These are phyloP conservation scores for Rehmannia glutinosa DNA, from an alignment of 257 asterid species.

Conservation along the genomic window DNA sequence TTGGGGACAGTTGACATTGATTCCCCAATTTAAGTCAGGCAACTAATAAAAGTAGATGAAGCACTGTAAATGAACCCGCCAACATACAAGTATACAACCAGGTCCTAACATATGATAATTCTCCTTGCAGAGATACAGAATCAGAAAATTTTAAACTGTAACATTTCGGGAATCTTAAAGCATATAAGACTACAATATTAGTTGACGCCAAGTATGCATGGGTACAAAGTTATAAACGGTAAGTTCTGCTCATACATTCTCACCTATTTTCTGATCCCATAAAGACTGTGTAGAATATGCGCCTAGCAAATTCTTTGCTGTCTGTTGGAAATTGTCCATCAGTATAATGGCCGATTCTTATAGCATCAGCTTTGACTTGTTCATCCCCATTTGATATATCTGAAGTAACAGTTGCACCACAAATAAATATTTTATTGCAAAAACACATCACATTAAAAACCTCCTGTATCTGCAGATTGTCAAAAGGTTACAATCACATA, in stretches of 20 bases:
- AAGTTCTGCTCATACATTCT: slow-evolving; percentile 10
- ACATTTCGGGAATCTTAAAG: neutral
- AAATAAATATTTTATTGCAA: slow-evolving; percentile 1
- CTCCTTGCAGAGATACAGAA: no score
- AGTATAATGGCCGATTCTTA: slow-evolving; percentile 74
- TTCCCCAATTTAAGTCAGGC: neutral
- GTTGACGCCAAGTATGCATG: neutral
- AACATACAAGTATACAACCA: no score
- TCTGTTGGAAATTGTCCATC: slow-evolving; percentile 78
- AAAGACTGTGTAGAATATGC: slow-evolving; percentile 85
- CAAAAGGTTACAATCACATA: neutral
- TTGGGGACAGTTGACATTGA: neutral
- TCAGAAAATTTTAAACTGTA: no score
- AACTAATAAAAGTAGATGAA: neutral
- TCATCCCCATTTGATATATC: slow-evolving; percentile 75
- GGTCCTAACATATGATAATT: no score
- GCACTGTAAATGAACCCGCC: no score
- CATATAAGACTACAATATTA: neutral
- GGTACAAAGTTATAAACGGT: neutral
- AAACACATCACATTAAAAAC: neutral
- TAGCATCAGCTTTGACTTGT: slow-evolving; percentile 89
- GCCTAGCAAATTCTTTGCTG: slow-evolving; percentile 87
- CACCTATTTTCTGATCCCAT: slow-evolving; percentile 97
- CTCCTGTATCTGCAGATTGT: neutral
- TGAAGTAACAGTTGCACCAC: slow-evolving; percentile 30